These are phyloP conservation scores for Rhodotorula taiwanensis DNA, from an alignment of 768 basidiomycete genomes.

Conservation along the genomic window DNA sequence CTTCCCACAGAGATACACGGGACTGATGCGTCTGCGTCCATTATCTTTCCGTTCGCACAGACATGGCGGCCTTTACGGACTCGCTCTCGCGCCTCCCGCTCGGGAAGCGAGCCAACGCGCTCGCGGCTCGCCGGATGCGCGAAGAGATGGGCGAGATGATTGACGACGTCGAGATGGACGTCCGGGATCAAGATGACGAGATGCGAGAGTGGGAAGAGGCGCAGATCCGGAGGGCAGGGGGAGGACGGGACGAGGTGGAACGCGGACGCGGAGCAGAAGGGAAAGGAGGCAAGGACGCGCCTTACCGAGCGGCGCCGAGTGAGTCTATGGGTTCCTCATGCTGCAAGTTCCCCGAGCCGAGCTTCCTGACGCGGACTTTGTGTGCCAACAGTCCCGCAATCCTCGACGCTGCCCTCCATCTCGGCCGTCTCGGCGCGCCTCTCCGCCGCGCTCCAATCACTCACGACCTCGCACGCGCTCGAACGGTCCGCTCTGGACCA, in stretches of 20 bases:
- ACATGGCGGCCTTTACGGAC: constrained; percentile 32
- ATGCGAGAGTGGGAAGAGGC: constrained; percentile 42
- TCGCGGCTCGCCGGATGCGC: constrained; percentile 43
- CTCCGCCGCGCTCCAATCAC: constrained; percentile 42
- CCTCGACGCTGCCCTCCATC: constrained; percentile 45
- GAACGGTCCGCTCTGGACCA: constrained; percentile 41
- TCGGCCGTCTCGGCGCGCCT: constrained; percentile 43
- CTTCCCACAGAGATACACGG: no score
- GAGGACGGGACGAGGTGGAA: constrained; percentile 12
- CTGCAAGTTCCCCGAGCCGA: no score
- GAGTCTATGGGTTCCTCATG: constrained; percentile 19
- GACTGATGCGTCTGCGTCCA: no score
- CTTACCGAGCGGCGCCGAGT: constrained; percentile 46
- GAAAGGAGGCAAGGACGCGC: constrained; percentile 30
- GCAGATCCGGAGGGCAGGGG: constrained; percentile 44
- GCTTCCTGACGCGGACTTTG: no score
- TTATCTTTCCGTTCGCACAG: constrained; percentile 2
- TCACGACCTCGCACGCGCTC: constrained; percentile 39
- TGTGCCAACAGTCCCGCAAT: constrained; percentile 46
- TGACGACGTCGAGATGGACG: constrained; percentile 47
- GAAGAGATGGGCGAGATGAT: constrained; percentile 48
- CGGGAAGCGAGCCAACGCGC: constrained; percentile 45
- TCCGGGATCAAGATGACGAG: constrained; percentile 46
- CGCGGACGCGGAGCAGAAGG: constrained; percentile 13
- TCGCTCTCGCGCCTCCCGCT: constrained; percentile 41